A percentile compares a stretch with the other conserved stretches of the same genome.
Evolutionary conservation across 2,329 filamentous ascomycete genomes (phyloP).

Genomic region (Parafenestella ontariensis): DNA sequence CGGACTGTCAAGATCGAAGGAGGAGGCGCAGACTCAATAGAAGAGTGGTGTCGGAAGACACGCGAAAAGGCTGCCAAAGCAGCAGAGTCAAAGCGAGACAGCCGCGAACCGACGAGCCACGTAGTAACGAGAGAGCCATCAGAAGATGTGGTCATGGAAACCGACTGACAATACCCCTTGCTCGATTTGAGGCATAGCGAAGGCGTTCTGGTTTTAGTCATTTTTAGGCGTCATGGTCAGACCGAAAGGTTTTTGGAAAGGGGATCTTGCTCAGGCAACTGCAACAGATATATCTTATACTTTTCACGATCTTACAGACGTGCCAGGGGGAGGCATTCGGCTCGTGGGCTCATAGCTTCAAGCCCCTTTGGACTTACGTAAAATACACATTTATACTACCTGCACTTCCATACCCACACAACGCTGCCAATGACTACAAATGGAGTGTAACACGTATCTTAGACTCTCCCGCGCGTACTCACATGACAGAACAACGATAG

Average conservation of each 20-base stretch:
- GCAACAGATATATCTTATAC: background rate
- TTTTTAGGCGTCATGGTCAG: slow-evolving; percentile 18
- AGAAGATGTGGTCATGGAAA: slow-evolving; percentile 37
- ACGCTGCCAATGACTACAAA: slow-evolving; percentile 11
- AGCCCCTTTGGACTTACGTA: background rate
- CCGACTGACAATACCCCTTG: slow-evolving; percentile 19
- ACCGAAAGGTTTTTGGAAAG: background rate
- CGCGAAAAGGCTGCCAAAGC: slow-evolving; percentile 37
- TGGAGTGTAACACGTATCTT: slow-evolving; percentile 10
- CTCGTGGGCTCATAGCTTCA: background rate
- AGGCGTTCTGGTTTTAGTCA: slow-evolving; percentile 34
- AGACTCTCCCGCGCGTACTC: slow-evolving; percentile 15
- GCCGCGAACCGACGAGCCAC: slow-evolving; percentile 21
- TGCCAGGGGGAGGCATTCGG: background rate
- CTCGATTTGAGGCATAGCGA: slow-evolving; percentile 42
- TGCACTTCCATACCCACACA: background rate
- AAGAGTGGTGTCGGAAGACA: slow-evolving; percentile 64
- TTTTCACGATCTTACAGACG: background rate
- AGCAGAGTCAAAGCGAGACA: slow-evolving; percentile 33
- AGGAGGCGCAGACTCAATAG: slow-evolving; percentile 70
- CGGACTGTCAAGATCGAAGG: slow-evolving; percentile 80
- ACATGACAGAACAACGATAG: slow-evolving; percentile 13
- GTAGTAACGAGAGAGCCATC: slow-evolving; percentile 25
- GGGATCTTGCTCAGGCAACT: background rate
- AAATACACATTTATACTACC: background rate